Conservation (phyloP, 768 basidiomycete species). For the Podaxis sp. region DNA sequence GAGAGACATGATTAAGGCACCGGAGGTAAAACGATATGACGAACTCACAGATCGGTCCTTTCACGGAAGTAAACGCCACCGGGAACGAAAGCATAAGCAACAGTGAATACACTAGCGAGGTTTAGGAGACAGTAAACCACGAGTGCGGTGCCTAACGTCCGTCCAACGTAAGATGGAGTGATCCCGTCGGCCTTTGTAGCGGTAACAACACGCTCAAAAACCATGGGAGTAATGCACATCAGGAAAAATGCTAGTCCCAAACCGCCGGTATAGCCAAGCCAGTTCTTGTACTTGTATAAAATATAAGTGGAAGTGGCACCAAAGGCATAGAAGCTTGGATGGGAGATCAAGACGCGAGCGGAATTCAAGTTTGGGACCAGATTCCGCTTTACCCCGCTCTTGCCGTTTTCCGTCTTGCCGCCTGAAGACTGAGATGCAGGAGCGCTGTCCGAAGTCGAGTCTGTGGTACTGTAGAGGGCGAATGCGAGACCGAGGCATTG, state of each 20-base stretch:
- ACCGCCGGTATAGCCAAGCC: conserved; percentile 72
- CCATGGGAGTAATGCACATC: conserved; percentile 59
- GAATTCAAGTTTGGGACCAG: not conserved
- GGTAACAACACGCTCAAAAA: conserved; percentile 48
- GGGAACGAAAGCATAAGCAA: conserved; percentile 90
- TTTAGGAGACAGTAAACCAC: conserved; percentile 60
- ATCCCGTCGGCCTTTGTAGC: conserved; percentile 15
- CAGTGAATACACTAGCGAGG: conserved; percentile 76
- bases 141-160: conserved; percentile 46
- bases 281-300: conserved; percentile 62
- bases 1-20: not conserved
- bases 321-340: conserved; percentile 54
- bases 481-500: conserved; percentile 58
- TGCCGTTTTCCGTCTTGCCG: not conserved
- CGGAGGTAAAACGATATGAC: not conserved
- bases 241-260: conserved; percentile 60
- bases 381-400: not conserved
- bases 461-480: conserved; percentile 21
- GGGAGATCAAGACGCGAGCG: conserved; percentile 31
- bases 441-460: conserved; percentile 31
- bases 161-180: not conserved
- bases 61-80: conserved; percentile 76
- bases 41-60: conserved; percentile 69
- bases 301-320: conserved; percentile 53
- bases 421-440: not conserved